Conservation (phyloP, 495 filamentous ascomycete genomes). For the Bombardia bombarda region DNA sequence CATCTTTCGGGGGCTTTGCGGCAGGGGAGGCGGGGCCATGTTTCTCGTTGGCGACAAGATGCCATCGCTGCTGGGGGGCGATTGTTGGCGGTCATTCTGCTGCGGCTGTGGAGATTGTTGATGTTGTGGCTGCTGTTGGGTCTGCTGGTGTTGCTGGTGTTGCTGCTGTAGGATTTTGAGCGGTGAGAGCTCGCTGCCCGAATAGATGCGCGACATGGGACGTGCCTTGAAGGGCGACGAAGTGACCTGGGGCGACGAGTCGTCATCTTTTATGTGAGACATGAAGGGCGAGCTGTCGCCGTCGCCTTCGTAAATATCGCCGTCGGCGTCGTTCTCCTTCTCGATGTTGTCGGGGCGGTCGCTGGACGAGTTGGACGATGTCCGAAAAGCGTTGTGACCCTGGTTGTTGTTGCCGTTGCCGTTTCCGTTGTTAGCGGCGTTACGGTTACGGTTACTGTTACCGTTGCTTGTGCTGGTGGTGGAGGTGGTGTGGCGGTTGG, state of each 20-base stretch:
- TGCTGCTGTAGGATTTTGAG: conserved; percentile 38
- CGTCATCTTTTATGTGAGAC: conserved; percentile 19
- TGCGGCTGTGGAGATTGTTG: conserved; percentile 1
- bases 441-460: too few relatives aligned
- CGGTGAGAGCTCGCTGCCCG: conserved; percentile 40
- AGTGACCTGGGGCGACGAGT: conserved; percentile 13
- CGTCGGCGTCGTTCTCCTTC: conserved; percentile 2
- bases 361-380: background rate
- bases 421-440: background rate
- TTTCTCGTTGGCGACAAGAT: conserved; percentile 9
- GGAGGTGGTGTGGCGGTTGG: background rate
- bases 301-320: too few relatives aligned
- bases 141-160: conserved; percentile 12
- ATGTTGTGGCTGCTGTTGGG: conserved; percentile 5
- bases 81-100: conserved; percentile 5
- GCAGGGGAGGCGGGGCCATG: conserved; percentile 21
- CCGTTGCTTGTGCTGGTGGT: background rate
- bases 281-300: conserved; percentile 21
- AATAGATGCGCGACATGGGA: conserved; percentile 37
- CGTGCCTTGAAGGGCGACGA: conserved; percentile 31
- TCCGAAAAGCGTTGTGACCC: background rate
- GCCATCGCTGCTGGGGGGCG: too few relatives aligned
- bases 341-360: conserved; percentile 8
- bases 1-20: conserved; percentile 38
- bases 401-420: conserved; percentile 2